Percentiles rank a stretch among this genome's conserved stretches.
These are phyloP conservation scores for Dendryphion nanum DNA, from an alignment of 2,329 filamentous ascomycete species.

Conservation along the genomic window DNA sequence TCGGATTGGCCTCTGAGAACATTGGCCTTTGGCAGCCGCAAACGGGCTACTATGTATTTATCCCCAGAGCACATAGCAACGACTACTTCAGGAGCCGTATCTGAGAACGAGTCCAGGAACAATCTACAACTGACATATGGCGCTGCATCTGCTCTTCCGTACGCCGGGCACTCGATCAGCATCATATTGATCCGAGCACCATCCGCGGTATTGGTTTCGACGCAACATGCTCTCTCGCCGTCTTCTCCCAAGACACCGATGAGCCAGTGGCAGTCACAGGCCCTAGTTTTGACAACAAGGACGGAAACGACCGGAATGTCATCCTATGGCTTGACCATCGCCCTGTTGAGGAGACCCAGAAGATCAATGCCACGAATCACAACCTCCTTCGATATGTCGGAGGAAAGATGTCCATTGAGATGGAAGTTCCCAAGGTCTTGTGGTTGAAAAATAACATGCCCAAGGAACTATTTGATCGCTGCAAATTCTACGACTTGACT, in stretches of 20 bases:
- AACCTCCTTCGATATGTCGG: not conserved
- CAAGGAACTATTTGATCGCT: not conserved
- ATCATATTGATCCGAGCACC: conserved; percentile 70
- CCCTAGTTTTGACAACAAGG: too few relatives aligned
- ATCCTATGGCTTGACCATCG: not conserved
- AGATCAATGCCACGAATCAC: not conserved
- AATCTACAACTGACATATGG: conserved; percentile 98
- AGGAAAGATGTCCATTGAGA: not conserved
- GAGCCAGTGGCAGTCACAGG: not conserved
- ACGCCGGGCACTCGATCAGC: conserved; percentile 75
- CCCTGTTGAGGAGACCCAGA: not conserved
- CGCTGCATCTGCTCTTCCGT: conserved; percentile 88
- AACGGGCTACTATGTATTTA: conserved; percentile 53
- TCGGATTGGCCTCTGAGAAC: conserved; percentile 55
- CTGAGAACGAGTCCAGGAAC: conserved; percentile 62
- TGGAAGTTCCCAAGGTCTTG: not conserved
- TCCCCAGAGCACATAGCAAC: not conserved
- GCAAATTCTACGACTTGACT: not conserved
- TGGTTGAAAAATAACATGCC: not conserved
- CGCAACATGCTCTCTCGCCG: not conserved
- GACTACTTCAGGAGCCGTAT: not conserved
- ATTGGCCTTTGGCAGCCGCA: conserved; percentile 55
- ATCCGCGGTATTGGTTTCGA: conserved; percentile 71
- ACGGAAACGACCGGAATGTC: not conserved
- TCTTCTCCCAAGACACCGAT: not conserved